Percentiles rank a stretch among this genome's conserved stretches.
phyloP scores from a whole-genome alignment of 805 yeast species.

The Yamadazyma endophytica region DNA sequence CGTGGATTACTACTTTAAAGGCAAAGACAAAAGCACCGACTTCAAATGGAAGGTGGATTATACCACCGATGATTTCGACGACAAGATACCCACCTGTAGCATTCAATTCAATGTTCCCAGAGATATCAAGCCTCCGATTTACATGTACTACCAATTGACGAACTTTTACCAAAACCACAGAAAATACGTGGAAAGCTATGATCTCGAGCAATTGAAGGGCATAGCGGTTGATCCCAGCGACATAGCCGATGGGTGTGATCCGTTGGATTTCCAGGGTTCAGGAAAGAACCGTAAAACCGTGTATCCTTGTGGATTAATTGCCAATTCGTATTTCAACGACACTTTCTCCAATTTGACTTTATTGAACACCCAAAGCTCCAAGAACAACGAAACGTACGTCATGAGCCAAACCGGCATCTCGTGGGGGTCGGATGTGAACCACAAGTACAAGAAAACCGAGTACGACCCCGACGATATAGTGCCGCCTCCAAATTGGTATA shows the following conservation, averaged over 20 bases:
- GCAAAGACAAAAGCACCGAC: conserved; percentile 30
- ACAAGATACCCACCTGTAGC: conserved; percentile 47
- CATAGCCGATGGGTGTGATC: conserved; percentile 40
- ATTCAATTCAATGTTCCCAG: conserved; percentile 70
- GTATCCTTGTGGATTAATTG: conserved; percentile 95
- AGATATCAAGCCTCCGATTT: conserved; percentile 67
- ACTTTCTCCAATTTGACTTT: conserved; percentile 57
- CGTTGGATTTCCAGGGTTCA: conserved; percentile 34
- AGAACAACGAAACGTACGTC: conserved; percentile 38
- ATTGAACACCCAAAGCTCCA: conserved; percentile 41
- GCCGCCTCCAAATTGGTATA: conserved; percentile 93
- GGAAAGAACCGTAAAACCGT: conserved; percentile 39
- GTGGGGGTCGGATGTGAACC: conserved; percentile 72
- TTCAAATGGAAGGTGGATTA: conserved; percentile 62
- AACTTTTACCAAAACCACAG: conserved; percentile 94
- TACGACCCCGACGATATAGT: conserved; percentile 69
- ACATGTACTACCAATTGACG: conserved; percentile 78
- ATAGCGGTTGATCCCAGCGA: conserved; percentile 52
- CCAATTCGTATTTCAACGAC: conserved; percentile 90
- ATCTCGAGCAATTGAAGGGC: conserved; percentile 78
- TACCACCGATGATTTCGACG: conserved; percentile 35
- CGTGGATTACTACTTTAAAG: conserved; percentile 58
- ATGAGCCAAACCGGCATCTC: conserved; percentile 63
- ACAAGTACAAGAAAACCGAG: conserved; percentile 64
- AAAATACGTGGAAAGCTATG: conserved; percentile 83